These are phyloP conservation scores for Buddleja alternifolia DNA, from an alignment of 257 asterid genomes.

Conservation along the genomic window DNA sequence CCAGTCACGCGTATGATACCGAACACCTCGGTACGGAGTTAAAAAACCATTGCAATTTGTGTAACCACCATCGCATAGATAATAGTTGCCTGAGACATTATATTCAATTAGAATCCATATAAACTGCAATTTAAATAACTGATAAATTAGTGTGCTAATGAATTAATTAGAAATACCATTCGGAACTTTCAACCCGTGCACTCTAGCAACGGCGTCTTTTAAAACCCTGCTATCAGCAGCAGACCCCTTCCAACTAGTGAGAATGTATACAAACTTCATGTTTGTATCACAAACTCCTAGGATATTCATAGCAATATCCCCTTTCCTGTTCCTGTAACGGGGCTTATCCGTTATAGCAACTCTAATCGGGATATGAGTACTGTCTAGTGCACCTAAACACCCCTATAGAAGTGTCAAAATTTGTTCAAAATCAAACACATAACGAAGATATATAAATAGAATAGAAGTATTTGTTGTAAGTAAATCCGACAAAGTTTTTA, in stretches of 20 bases:
- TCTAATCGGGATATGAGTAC: neutral
- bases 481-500: neutral
- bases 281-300: neutral
- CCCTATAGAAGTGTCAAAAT: neutral
- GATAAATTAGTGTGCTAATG: neutral
- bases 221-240: neutral
- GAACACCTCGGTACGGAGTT: neutral
- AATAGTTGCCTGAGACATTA: no score
- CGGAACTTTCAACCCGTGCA: neutral
- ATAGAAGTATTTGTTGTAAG: no score
- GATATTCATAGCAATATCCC: neutral
- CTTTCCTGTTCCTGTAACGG: neutral
- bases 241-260: neutral
- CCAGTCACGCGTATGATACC: neutral
- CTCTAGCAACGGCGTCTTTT: neutral
- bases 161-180: neutral
- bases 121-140: no score
- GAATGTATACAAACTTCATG: neutral
- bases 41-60: neutral
- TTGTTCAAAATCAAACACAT: no score
- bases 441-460: no score
- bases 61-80: constrained; percentile 6
- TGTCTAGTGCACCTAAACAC: constrained; percentile 12
- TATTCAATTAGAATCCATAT: no score
- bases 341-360: neutral